Percentiles rank a stretch among this genome's conserved stretches.
These are phyloP conservation scores for Cucumis variabilis DNA, from an alignment of 331 rosid species.

Conservation along the genomic window DNA sequence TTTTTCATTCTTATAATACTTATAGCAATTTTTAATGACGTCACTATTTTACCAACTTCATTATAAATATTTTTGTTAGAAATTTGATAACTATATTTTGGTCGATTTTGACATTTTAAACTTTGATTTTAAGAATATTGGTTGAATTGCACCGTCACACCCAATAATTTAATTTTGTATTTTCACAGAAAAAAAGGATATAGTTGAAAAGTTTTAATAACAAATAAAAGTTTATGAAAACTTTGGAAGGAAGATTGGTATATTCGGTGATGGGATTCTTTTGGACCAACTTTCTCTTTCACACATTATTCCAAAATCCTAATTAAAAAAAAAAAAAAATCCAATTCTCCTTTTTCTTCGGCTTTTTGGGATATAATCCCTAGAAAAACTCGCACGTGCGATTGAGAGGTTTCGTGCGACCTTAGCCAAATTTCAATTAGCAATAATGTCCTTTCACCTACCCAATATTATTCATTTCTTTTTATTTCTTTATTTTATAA, in stretches of 20 bases:
- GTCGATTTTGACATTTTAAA: too few species aligned
- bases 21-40: too few species aligned
- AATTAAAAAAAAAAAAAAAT: neutral
- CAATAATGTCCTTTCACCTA: neutral
- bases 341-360: neutral
- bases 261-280: slow-evolving; percentile 2
- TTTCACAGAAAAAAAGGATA: neutral
- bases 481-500: neutral
- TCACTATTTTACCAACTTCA: too few species aligned
- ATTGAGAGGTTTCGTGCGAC: neutral
- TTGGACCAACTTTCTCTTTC: neutral
- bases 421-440: neutral
- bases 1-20: too few species aligned
- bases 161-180: neutral
- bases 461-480: neutral
- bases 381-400: slow-evolving; percentile 23
- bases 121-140: too few species aligned
- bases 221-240: neutral
- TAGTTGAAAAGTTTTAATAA: neutral
- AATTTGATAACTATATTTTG: too few species aligned
- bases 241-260: slow-evolving; percentile 15
- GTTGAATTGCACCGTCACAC: too few species aligned
- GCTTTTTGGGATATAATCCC: slow-evolving; percentile 20
- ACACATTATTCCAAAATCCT: slow-evolving; percentile 6
- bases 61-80: too few species aligned